Percentiles rank a stretch among this genome's conserved stretches.
Conservation (phyloP, 371 early-diverging fungal species). For the Choanephora cucurbitarum region DNA sequence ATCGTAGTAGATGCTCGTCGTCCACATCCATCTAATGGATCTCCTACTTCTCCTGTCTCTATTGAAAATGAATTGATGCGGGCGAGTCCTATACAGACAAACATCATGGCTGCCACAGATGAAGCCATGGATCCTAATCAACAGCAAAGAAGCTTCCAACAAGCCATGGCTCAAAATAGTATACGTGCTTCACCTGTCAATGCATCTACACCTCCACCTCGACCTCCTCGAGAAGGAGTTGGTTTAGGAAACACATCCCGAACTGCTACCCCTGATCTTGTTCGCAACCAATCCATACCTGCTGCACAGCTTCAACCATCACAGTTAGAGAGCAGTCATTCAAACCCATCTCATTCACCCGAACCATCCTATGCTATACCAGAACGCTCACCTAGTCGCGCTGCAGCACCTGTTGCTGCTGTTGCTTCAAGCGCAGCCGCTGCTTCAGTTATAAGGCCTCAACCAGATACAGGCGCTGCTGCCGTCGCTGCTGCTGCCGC, state of each 20-base stretch:
- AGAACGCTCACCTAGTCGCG: slow-evolving; percentile 16
- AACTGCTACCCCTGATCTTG: slow-evolving; percentile 12
- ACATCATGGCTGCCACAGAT: slow-evolving; percentile 3
- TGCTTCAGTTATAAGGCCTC: not conserved
- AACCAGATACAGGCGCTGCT: not conserved
- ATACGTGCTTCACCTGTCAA: slow-evolving; percentile 9
- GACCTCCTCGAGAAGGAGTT: slow-evolving; percentile 56
- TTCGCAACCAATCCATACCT: slow-evolving; percentile 7
- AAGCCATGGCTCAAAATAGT: slow-evolving; percentile 14
- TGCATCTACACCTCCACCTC: slow-evolving; percentile 38
- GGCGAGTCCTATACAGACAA: slow-evolving; percentile 9
- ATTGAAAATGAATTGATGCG: slow-evolving; percentile 19
- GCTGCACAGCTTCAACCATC: not conserved
- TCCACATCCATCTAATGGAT: slow-evolving; percentile 21
- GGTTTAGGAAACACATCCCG: slow-evolving; percentile 31
- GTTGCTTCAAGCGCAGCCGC: slow-evolving; percentile 2
- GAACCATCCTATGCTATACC: slow-evolving; percentile 1
- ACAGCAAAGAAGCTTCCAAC: not conserved
- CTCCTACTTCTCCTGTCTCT: slow-evolving; percentile 26
- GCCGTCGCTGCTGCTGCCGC: slow-evolving; percentile 3
- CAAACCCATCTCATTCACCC: not conserved
- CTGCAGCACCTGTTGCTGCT: not conserved
- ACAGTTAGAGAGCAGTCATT: not conserved
- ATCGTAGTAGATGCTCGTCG: slow-evolving; percentile 23
- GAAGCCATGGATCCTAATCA: slow-evolving; percentile 1